Evolutionary conservation across 2,329 filamentous ascomycete genomes (phyloP), one percentile per base, ranked within the genome.

Genomic region (Gnomoniopsis sp.): DNA sequence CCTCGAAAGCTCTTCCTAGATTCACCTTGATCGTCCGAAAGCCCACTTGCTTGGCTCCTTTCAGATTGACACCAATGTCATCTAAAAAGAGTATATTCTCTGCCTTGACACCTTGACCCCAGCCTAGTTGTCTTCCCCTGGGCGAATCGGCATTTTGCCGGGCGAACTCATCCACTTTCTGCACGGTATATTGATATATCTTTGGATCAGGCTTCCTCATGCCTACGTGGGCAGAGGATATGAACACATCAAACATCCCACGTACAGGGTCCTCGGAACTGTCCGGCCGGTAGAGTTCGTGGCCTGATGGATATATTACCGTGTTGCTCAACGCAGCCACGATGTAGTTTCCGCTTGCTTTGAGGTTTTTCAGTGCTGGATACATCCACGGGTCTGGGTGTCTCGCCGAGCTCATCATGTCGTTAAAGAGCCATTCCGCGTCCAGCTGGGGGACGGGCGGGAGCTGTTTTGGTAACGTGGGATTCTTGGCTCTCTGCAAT

Each of bases 21-120:
- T 83, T 78, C 1, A 98, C 95, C 74, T 93, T 96, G 64, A 98
- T 82, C 0, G 93, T 98, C 57, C 81, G 75, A 71, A 98, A 88
- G 0, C 93, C 93, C 22, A 86, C 77, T 51, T 80, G 81, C 73
- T 81, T 89, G 1, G 87, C 95, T 48, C 82, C 88, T 77, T 93
- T 95, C 59, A 98, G 73, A 71, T 99, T 99, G 73, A 93, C 87
- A 1, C 95, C 95, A 71, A 99, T 96, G 67, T 97, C 93, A 71
- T 97, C 95, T 52, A 97, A 74, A 70, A 99, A 99, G 4, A 96
- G 74, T 48, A 97, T 78, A 57, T 97, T 91, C 0, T 76, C 76
- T 0, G 88, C 75, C 57, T 75, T 72, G 10, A 96, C 77, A 0
- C 80, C 77, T 6, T 75, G 73, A 17, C 71, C 72, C 77, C 81